Evolutionary conservation across 163 green algal species (phyloP), one percentile per base, ranked within the genome.

Genomic region (Scenedesmus sp.): DNA sequence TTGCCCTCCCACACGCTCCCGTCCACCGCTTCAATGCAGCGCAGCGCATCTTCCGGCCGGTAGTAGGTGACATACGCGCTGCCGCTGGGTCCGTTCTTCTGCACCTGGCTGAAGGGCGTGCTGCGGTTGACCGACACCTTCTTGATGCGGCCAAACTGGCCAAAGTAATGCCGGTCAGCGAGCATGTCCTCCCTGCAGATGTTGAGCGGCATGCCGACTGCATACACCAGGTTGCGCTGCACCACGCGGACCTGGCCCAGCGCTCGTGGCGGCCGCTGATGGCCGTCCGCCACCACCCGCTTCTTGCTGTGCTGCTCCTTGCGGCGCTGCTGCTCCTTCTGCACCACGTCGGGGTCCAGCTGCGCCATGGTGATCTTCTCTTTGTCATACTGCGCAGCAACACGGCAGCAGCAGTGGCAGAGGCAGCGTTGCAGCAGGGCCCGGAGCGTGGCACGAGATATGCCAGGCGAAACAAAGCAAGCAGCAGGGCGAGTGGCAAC

Each of bases 161-260:
- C 97, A 95, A 99, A 99, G 93, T 97, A 98, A 5, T 97, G 92
- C 6, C 85, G 70, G 35, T 95, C 92, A 53, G 91, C 85, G 70
- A 99, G 94, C 70, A 93, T 93, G 22, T 98, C 96, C 88, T 99
- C 97, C 35, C 94, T 85, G 93, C 97, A 99, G 30, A 98, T 94
- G 22, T 97, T 94, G 88, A 98, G 89, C 15, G 95, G 90, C 70
- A 99, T 87, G 15, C 97, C 97, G 73, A 99, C 96, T 0, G 96
- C 96, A 91, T 99, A 99, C 24, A 99, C 97, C 82, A 99, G 95
- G 92, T 98, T 99, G 70, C 95, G 95, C 95, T 99, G 97, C 35
- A 99, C 96, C 49, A 99, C 97, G 0, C 97, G 94, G 40, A 99
- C 94, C 86, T 98, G 98, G 91, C 87, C 88, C 12, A 92, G 65